These are phyloP conservation scores for Termitomyces titanicus DNA, from an alignment of 768 basidiomycete species.

Conservation along the genomic window DNA sequence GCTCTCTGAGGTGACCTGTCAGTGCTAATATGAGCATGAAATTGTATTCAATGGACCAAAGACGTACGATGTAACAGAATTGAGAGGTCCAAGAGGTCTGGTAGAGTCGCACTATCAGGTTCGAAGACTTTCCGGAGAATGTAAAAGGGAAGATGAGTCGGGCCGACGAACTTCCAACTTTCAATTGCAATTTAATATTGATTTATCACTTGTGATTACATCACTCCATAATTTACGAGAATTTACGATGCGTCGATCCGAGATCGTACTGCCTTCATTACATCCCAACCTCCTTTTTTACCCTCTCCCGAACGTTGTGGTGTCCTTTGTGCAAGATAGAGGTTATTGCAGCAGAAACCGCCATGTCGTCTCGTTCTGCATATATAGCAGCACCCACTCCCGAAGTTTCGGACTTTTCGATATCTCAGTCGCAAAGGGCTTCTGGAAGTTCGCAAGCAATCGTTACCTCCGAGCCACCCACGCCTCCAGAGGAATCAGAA, in stretches of 20 bases:
- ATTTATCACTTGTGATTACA: neutral
- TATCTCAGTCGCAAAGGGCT: neutral
- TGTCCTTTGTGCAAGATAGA: neutral
- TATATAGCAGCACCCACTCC: conserved; percentile 18
- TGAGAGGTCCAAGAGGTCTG: no score
- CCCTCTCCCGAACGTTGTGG: neutral
- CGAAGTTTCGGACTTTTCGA: conserved; percentile 14
- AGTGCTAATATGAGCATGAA: neutral
- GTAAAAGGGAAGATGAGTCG: no score
- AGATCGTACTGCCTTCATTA: neutral
- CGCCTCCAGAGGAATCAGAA: conserved; percentile 3
- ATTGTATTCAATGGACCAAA: neutral
- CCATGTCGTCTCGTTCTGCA: conserved; percentile 13
- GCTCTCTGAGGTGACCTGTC: conserved; percentile 21
- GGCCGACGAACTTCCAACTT: neutral
- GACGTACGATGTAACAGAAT: conserved; percentile 36
- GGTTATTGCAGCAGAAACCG: neutral
- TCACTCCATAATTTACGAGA: no score
- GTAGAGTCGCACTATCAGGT: no score
- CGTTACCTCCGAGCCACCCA: conserved; percentile 5
- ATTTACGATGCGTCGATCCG: no score
- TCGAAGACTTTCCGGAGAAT: no score
- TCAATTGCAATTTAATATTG: no score
- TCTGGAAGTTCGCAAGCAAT: neutral
- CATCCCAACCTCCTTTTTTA: neutral